Base-by-base conservation (phyloP, 2,329 filamentous ascomycete species). In the Xylariaceae sp. region DNA sequence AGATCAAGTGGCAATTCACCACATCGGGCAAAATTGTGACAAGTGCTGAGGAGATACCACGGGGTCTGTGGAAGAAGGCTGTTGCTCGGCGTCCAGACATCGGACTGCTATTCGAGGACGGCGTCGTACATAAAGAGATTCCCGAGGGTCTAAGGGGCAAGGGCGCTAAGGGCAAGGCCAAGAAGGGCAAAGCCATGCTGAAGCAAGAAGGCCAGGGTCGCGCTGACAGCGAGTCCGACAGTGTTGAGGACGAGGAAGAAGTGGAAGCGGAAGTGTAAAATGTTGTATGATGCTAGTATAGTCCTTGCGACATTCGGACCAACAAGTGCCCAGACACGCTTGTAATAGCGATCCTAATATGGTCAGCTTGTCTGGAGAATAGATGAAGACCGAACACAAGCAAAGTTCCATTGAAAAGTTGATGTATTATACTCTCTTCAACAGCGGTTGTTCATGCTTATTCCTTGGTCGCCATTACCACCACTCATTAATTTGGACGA, bases 91-190 rank as follows among this genome's bases (percentile, higher is more conserved):
- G 76, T 4, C 69, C 73, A 1, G 77, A 78, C 55, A 71, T 79
- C 29, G 77, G 76, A 4, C 58, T 78, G 2, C 64, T 79, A 39
- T 77, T 74, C 58, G 76, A 79, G 67, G 69, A 78, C 52, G 77
- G 77, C 8, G 68, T 74, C 63, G 73, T 77, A 17, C 71, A 71
- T 41, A 78, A 77, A 64, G 77, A 79, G 61, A 69, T 79, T 1
- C 76, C 76, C 0, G 69, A 75, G 17, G 74, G 67, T 19, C 62
- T 78, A 21, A 69, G 76, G 11, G 76, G 76, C 3, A 78, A 78
- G 65, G 75, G 75, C 12, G 68, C 65, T 7, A 78, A 77, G 68
- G 73, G 68, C 14, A 78, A 76, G 69, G 73, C 70, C 28, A 76
- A 73, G 65, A 74, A 71, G 61, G 72, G 75, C 43, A 77, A 77